These are phyloP conservation scores for Arachnomyces sp. DNA, from an alignment of 2,329 filamentous ascomycete species.

Conservation along the genomic window DNA sequence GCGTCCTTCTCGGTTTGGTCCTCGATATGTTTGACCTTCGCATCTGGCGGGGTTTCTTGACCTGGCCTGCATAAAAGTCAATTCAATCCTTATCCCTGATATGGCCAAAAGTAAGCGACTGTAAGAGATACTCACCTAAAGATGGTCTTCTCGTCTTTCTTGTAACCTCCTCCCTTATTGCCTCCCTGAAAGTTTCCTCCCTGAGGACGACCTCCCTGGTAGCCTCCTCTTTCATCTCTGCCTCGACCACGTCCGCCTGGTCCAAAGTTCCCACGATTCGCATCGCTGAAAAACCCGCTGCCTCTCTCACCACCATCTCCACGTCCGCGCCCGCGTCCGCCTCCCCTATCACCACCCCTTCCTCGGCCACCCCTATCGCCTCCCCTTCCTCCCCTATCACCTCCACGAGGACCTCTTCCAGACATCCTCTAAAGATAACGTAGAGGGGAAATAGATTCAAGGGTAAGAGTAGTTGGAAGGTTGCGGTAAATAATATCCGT, in stretches of 20 bases:
- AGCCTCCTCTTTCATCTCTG: conserved; percentile 21
- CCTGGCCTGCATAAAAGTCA: conserved; percentile 14
- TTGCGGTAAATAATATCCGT: too few relatives aligned
- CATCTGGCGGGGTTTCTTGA: conserved; percentile 15
- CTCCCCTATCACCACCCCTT: conserved; percentile 1
- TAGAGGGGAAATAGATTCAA: too few relatives aligned
- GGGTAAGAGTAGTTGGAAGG: too few relatives aligned
- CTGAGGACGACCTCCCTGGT: conserved; percentile 17
- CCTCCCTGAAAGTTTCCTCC: conserved; percentile 14
- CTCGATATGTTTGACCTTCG: conserved; percentile 21
- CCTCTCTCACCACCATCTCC: conserved; percentile 16
- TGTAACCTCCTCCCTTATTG: conserved; percentile 14
- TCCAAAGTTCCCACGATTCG: conserved; percentile 19
- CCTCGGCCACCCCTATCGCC: conserved; percentile 4
- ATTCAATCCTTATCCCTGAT: neutral
- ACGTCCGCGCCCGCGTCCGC: conserved; percentile 1
- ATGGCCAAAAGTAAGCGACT: neutral
- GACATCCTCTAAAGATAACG: too few relatives aligned
- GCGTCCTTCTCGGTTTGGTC: conserved; percentile 17
- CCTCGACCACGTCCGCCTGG: conserved; percentile 23
- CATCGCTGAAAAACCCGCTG: conserved; percentile 14
- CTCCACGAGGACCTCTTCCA: too few relatives aligned
- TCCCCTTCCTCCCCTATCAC: too few relatives aligned
- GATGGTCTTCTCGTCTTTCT: conserved; percentile 11
- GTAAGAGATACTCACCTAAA: neutral